Evolutionary conservation across 2,329 filamentous ascomycete species (phyloP).

Genomic region (Colletotrichum sp.): DNA sequence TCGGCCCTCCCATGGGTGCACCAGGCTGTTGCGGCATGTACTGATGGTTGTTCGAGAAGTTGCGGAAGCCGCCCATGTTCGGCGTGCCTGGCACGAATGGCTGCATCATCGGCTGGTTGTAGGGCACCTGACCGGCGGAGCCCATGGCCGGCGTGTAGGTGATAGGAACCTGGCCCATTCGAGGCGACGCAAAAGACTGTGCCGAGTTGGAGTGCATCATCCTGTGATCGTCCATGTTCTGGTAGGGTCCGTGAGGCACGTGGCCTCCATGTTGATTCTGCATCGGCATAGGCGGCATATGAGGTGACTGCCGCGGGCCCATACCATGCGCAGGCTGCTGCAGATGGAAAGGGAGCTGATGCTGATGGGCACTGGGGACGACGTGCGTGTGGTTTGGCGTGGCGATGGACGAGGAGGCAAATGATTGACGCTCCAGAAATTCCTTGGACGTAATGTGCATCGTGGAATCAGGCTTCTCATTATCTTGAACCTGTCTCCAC

Average conservation of each 20-base stretch:
- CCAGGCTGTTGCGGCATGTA: constrained; percentile 72
- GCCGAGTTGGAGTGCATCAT: constrained; percentile 88
- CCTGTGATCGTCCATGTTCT: constrained; percentile 80
- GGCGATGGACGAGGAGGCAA: constrained; percentile 61
- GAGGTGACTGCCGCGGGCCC: constrained; percentile 71
- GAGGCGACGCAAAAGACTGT: constrained; percentile 85
- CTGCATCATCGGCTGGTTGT: constrained; percentile 73
- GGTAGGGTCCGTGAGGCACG: constrained; percentile 68
- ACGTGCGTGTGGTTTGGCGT: constrained; percentile 74
- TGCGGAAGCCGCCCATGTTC: constrained; percentile 74
- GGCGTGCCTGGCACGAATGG: constrained; percentile 74
- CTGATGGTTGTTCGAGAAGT: constrained; percentile 73
- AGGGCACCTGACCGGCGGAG: constrained; percentile 72
- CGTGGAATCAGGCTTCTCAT: constrained; percentile 70
- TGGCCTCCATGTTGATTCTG: constrained; percentile 73
- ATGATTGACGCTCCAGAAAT: constrained; percentile 75
- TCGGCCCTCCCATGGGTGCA: constrained; percentile 71
- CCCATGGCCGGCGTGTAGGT: constrained; percentile 73
- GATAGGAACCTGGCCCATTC: constrained; percentile 73
- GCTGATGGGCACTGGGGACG: constrained; percentile 78
- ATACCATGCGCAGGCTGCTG: constrained; percentile 75
- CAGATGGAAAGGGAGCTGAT: constrained; percentile 83
- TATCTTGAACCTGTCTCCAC: constrained; percentile 75
- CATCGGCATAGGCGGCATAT: constrained; percentile 80
- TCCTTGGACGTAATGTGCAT: constrained; percentile 75